These are phyloP conservation scores for Hylodesmum podocarpum DNA, from an alignment of 306 rosid genomes.

Conservation along the genomic window DNA sequence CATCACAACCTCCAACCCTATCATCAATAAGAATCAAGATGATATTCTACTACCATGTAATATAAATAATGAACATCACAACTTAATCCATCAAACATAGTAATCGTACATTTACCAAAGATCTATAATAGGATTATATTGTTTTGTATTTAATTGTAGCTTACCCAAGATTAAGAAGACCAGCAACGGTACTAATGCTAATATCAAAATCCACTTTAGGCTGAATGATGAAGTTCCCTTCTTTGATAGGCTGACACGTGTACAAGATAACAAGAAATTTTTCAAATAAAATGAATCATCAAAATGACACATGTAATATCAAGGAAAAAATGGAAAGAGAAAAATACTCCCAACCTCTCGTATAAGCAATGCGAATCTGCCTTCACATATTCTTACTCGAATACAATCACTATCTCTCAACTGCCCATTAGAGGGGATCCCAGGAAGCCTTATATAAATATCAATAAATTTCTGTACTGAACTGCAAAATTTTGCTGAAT, in stretches of 20 bases:
- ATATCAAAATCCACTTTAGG: slow-evolving; percentile 99
- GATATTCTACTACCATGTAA: not conserved
- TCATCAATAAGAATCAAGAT: not conserved
- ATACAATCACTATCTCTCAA: slow-evolving; percentile 93
- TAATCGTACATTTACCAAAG: not conserved
- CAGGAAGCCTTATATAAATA: slow-evolving; percentile 89
- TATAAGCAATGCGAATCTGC: slow-evolving; percentile 92
- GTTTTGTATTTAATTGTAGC: slow-evolving; percentile 29
- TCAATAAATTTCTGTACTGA: slow-evolving; percentile 95
- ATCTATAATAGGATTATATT: slow-evolving; percentile 16
- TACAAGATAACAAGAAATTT: slow-evolving; percentile 18
- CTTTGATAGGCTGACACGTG: slow-evolving; percentile 82
- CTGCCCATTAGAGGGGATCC: slow-evolving; percentile 82
- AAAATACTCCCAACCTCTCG: slow-evolving; percentile 70
- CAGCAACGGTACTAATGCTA: slow-evolving; percentile 90
- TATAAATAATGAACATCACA: slow-evolving; percentile 12
- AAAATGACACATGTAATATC: slow-evolving; percentile 7
- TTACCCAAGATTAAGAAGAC: slow-evolving; percentile 99
- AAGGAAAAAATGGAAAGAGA: slow-evolving; percentile 16
- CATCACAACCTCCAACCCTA: too few relatives aligned
- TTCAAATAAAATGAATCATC: slow-evolving; percentile 16
- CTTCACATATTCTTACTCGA: slow-evolving; percentile 97
- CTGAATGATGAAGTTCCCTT: slow-evolving; percentile 97
- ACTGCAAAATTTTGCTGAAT: slow-evolving; percentile 89
- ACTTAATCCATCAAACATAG: slow-evolving; percentile 9